Base-by-base conservation (phyloP, 345 rosid genomes). In the Orychophragmus violaceus region DNA sequence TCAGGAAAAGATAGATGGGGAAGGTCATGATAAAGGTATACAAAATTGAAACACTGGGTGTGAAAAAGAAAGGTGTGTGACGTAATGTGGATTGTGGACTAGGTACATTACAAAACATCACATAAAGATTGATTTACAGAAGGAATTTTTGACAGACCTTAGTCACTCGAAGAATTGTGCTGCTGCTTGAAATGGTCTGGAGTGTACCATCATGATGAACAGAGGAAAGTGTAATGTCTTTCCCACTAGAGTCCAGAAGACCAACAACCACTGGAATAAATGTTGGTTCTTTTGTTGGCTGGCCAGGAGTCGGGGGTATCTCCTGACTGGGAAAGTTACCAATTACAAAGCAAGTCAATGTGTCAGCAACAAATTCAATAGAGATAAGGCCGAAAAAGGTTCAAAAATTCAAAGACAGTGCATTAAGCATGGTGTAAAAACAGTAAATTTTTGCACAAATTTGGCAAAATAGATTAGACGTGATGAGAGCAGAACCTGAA, bases 291-390 rank as follows among this genome's bases (percentile, higher is more conserved):
- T 94, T 94, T 73, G 80, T 62, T 41, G 88, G 83, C 78, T 94
- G 99, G 37, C 97, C 97, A 1, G 99, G 91, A 64, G 96, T 91
- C 1, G 91, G 80, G 2, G 93, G 93, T 29, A 83, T 82, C 78
- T 84, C 91, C 82, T 94, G 99, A 69, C 99, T 94, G 77, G 28
- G 28, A 59, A 70, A 75, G 45, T 22, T n/a, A 42, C 36, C 70
- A 56, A 39, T 8, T 16, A 56, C 42, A 69, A 62, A 56, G 59
- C 13, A 74, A 44, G 8, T 1, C 19, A 36, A 69, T 55, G 64
- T 21, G 24, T 68, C 65, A 62, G 46, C 36, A 53, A 27, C 58
- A 45, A 0, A 49, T 24, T 36, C 19, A 44, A 45, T 35, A 27
- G 3, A 50, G 22, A 39, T 28, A 18, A 19, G 30, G n/a, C n/a